Percentiles rank a stretch among this genome's conserved stretches.
Conservation (phyloP, 768 basidiomycete species). For the Auricularia auricula-judae region DNA sequence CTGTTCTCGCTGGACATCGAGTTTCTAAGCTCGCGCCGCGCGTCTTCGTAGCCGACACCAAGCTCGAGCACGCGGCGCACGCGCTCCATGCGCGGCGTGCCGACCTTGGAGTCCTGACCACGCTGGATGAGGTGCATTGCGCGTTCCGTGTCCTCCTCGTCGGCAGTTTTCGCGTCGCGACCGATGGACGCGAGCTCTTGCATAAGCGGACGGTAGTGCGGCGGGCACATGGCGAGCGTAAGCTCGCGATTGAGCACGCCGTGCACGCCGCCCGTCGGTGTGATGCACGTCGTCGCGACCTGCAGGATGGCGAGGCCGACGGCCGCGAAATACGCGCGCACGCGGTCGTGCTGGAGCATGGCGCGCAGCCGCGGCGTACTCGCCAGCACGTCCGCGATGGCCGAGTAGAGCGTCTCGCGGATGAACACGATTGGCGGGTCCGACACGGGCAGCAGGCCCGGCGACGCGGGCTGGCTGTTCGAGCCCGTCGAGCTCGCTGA, state of each 20-base stretch:
- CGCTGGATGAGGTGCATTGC: conserved; percentile 34
- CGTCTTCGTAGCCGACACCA: conserved; percentile 38
- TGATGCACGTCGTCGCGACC: conserved; percentile 40
- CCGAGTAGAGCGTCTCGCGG: conserved; percentile 78
- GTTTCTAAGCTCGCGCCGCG: conserved; percentile 2
- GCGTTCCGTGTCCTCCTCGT: conserved; percentile 39
- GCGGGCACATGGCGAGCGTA: conserved; percentile 50
- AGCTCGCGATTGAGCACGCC: conserved; percentile 50
- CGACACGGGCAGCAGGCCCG: conserved; percentile 18
- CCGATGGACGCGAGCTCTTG: conserved; percentile 48
- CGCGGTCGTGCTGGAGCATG: conserved; percentile 49
- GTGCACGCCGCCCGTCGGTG: conserved; percentile 31
- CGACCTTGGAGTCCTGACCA: conserved; percentile 20
- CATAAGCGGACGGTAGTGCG: conserved; percentile 59
- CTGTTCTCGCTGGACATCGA: conserved; percentile 8
- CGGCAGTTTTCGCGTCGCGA: conserved; percentile 33
- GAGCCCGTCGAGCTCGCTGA: conserved; percentile 15
- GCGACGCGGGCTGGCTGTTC: conserved; percentile 17
- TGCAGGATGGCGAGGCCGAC: conserved; percentile 65
- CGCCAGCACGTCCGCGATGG: conserved; percentile 60
- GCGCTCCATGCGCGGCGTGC: conserved; percentile 43
- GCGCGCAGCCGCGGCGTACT: conserved; percentile 39
- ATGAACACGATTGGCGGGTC: conserved; percentile 65
- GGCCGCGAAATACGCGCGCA: conserved; percentile 69
- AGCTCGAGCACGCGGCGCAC: conserved; percentile 45